Evolutionary conservation across 2,329 filamentous ascomycete species (phyloP), one percentile per base, ranked within the genome.

Genomic region (Knufia fluminis): DNA sequence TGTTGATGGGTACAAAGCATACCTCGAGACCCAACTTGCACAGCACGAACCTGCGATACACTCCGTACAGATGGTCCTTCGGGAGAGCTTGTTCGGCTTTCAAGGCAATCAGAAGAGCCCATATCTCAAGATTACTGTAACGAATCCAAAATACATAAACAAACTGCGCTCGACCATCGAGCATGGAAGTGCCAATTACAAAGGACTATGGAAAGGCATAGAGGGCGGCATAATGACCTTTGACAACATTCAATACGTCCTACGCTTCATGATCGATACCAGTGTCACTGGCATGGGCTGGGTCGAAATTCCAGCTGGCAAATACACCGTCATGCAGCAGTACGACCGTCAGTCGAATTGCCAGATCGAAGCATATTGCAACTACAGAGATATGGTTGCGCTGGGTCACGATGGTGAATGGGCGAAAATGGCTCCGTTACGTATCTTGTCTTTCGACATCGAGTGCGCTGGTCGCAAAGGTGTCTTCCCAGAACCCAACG

Each of bases 201-300:
- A 91, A 66, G 82, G 84, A 3, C 75, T 96, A 66, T 98, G 92
- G 91, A 85, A 81, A 57, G 77, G 72, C 17, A 72, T 75, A 14
- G 77, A 79, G 4, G 79, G 78, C 17, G 85, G 85, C 17, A 81
- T 97, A 56, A 78, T 90, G 66, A 97, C 92, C 0, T 98, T 91
- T 61, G 92, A 98, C 71, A 96, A 84, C 58, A 90, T 98, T 50
- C 87, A 94, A 72, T 98, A 96, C 63, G 80, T 97, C 22, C 69
- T 97, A 57, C 79, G 92, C 46, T 97, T 98, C 69, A 98, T 98
- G 92, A 91, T 98, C 44, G 92, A 98, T 66, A 94, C 86, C 58
- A 85, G 90, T 66, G 83, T 98, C 39, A 78, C 85, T 50, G 92
- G 92, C 55, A 98, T 98, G 92, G 91, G 89, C 1, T 98, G 92